Base-by-base conservation (phyloP, 1,284 basidiomycete species). In the Bondarzewia mesenterica region DNA sequence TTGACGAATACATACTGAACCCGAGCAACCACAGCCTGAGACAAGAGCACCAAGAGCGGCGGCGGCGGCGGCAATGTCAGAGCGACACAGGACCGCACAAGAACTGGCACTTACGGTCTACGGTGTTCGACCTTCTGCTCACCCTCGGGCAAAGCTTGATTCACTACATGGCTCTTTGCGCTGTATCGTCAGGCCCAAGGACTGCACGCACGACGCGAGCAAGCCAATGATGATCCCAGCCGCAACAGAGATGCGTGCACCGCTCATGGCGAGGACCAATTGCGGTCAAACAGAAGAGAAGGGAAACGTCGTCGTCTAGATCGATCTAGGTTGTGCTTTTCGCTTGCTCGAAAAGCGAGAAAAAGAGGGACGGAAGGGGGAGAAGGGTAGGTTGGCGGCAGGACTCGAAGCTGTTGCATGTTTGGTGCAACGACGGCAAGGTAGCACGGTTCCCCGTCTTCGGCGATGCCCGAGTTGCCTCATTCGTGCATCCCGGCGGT, bases 121-220 rank as follows among this genome's bases (percentile, higher is more conserved):
- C 80, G 76, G 60, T 88, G 78, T 57, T 93, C 89, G 23, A 79
- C 75, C 50, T 73, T 76, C 59, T 82, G 81, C 47, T 78, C 65
- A 27, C 74, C 62, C 42, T 81, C 73, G 3, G 91, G 85, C 8
- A 87, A 71, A 3, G 71, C 67, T 56, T 93, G 87, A 62, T 96
- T 92, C 52, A 88, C 70, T 35, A 97, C 78, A 74, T 97, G 93
- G 58, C 90, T 93, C 72, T 95, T n/a, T 94, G 54, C 94, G 82
- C 64, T 97, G 93, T 52, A 98, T 85, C 23, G 94, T 96, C 35
- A 98, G 76, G 15, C 93, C 91, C 2, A 96, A 74, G 22, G 88
- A 91, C 67, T 97, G 93, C 21, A 97, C 74, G 62, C 91, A 93
- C 23, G 89, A 93, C 21, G 92, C 89, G 14, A 93, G 62, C 25